Evolutionary conservation across 106 monocot species (phyloP), one percentile per base, ranked within the genome.

Genomic region (Dioscorea zingiberensis): DNA sequence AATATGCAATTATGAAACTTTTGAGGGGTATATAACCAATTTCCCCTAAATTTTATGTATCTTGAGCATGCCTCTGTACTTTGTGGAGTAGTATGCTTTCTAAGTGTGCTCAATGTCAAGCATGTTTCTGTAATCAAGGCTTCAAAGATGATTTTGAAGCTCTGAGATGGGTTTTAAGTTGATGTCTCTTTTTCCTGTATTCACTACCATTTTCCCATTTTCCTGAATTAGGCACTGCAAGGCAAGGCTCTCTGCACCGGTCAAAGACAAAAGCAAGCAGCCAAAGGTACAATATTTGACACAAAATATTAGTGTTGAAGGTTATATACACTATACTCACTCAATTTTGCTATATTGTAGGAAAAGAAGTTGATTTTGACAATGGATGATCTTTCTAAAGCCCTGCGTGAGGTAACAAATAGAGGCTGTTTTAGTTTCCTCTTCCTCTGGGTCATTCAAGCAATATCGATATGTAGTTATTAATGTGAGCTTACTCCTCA

Each of bases 321-420:
- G 19, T 3, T 51, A 19, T 18, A 19, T 51, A 51, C 15, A 19
- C 14, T 0, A 7, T 51, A 51, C 7, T 1, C 3, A 51, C 0
- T 51, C 46, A 47, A 59, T 49, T 44, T 64, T 27, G 25, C 27
- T 59, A 44, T 77, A 19, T 49, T 71, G 10, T 76, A 98, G 97
- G 97, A 98, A 55, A 98, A 88, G 72, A 88, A 92, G 47, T 73
- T 98, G 74, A 84, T 98, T 25, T 82, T 98, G 76, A 89, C 88
- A 54, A 92, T 98, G 85, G 97, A 98, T 23, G 97, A 98, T 82
- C 88, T 98, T 64, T 92, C 97, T 14, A 98, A 89, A 78, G 88
- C 92, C 23, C 69, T 98, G 45, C 83, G 81, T 62, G 92, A 98
- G 86, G 97, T 89, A 87, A 80, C 16, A 55, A 13, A 66, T 27